Evolutionary conservation across 495 filamentous ascomycete species (phyloP), one percentile per base, ranked within the genome.

Genomic region (Tuber melanosporum): DNA sequence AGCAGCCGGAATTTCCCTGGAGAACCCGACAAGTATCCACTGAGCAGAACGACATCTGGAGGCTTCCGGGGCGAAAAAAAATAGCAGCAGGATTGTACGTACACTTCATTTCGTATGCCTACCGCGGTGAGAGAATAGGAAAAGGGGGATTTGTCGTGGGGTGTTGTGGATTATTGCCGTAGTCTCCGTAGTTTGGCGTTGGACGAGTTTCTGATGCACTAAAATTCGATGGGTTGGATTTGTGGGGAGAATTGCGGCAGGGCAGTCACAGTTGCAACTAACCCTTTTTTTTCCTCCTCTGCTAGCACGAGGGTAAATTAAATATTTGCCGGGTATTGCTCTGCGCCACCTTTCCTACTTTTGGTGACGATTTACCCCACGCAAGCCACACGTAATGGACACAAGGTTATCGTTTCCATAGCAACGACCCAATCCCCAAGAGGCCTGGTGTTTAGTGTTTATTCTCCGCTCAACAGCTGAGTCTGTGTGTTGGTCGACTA

Each of bases 31-130:
- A 49, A 52, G 15, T 41, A n/a, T 49, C 70, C 2, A 70, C 4
- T 70, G 19, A 43, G 71, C 22, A 52, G 44, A 62, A 52, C 46
- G 49, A 42, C 57, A 32, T 57, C 42, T 42, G 36, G 22, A 3
- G 57, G 57, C 26, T 17, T 66, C 57, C 26, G 26, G 46, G 20
- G 10, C 17, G 45, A 19, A 70, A 69, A 74, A 74, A 72, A 79
- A 75, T 47, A 66, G 73, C 41, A 80, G 78, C 39, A 71, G 78
- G 75, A 32, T 62, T 66, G 69, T 70, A 82, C 82, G 72, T 83
- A 83, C 82, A 83, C 82, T 83, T 83, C 82, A 83, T 83, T 74
- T 83, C 81, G 77, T 76, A 81, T 71, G 75, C 74, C 73, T 74
- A 46, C 70, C 32, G 74, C 20, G 72, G 75, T 71, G 47, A 62